phyloP scores from a whole-genome alignment of 78 protist species.

The Dictyostelium citrinum region DNA sequence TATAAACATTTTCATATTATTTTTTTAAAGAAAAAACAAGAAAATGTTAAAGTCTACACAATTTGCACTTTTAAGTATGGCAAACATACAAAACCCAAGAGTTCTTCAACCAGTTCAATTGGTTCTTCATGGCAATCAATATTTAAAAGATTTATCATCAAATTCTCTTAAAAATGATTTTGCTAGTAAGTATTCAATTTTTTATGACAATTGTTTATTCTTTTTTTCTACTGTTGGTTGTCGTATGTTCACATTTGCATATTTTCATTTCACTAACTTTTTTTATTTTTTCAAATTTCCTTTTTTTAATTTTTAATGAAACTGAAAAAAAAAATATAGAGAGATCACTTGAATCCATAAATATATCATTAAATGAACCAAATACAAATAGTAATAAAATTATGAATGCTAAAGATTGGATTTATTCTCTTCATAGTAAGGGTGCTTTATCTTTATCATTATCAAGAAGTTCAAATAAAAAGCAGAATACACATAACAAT shows the following conservation, averaged over 20 bases:
- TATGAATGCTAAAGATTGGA: constrained; percentile 56
- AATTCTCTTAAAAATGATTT: neutral
- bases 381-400: neutral
- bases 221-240: neutral
- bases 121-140: constrained; percentile 30
- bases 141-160: neutral
- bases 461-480: constrained; percentile 8
- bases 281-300: neutral
- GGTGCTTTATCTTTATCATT: neutral
- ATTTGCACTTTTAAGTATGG: neutral
- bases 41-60: neutral
- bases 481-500: neutral
- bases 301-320: no score
- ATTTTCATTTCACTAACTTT: neutral
- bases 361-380: constrained; percentile 21
- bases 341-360: constrained; percentile 12
- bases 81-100: neutral
- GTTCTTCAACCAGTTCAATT: constrained; percentile 7
- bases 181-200: constrained; percentile 6
- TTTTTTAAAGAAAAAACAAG: no score
- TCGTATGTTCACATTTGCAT: neutral
- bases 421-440: constrained; percentile 20
- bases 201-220: neutral
- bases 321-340: neutral
- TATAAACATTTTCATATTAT: no score